Percentiles rank a stretch among this genome's conserved stretches.
These are phyloP conservation scores for Lepraria neglecta DNA, from an alignment of 495 filamentous ascomycete species.

Conservation along the genomic window DNA sequence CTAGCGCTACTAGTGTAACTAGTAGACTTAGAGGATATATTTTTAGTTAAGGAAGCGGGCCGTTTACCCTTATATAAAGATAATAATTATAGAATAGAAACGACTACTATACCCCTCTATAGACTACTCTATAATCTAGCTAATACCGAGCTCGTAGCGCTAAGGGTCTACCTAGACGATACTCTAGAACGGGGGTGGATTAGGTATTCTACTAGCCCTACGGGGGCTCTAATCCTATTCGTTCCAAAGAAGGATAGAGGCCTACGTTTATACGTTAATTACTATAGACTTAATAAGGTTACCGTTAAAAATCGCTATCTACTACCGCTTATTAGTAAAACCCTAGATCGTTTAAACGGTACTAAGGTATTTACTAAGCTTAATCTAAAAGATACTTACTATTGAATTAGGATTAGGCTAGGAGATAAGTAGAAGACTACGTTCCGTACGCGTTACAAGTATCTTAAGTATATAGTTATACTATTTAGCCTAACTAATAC, in stretches of 20 bases:
- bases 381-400: slow-evolving; percentile 25
- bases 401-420: slow-evolving; percentile 21
- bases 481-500: slow-evolving; percentile 5
- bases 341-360: slow-evolving; percentile 6
- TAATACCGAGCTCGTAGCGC: not conserved
- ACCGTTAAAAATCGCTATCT: slow-evolving; percentile 24
- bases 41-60: not conserved
- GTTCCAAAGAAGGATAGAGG: slow-evolving; percentile 16
- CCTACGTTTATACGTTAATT: slow-evolving; percentile 23
- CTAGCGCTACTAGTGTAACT: not conserved
- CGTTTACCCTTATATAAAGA: not conserved
- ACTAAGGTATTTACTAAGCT: slow-evolving; percentile 25
- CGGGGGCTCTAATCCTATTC: slow-evolving; percentile 3
- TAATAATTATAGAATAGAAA: slow-evolving; percentile 12
- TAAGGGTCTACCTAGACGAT: slow-evolving; percentile 1
- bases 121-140: not conserved
- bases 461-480: slow-evolving; percentile 26
- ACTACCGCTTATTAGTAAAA: slow-evolving; percentile 22
- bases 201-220: not conserved
- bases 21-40: not conserved
- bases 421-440: slow-evolving; percentile 26
- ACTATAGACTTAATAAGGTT: slow-evolving; percentile 22
- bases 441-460: slow-evolving; percentile 11
- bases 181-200: slow-evolving; percentile 10
- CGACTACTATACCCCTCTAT: not conserved